phyloP scores from a whole-genome alignment of 1,139 yeast species.

The Geotrichum citri-aurantii region DNA sequence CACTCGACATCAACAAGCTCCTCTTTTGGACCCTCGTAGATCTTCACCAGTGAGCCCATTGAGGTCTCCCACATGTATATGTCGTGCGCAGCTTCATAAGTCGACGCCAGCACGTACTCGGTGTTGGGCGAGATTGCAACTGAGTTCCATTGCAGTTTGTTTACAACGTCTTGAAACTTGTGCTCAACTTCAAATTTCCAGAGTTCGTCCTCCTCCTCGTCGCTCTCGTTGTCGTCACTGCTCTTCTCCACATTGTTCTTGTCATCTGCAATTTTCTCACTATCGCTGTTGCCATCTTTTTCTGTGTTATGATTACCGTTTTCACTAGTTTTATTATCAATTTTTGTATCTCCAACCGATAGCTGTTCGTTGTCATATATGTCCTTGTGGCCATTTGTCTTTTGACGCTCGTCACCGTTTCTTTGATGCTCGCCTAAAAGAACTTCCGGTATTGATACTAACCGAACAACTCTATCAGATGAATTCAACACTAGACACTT shows the following conservation, averaged over 20 bases:
- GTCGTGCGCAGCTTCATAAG: constrained; percentile 83
- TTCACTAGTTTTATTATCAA: neutral
- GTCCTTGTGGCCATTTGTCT: neutral
- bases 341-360: neutral
- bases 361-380: constrained; percentile 7
- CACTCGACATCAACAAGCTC: constrained; percentile 70
- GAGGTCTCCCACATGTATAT: constrained; percentile 90
- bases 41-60: constrained; percentile 80
- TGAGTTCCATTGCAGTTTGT: constrained; percentile 83
- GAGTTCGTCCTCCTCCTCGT: neutral
- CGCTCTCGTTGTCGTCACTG: constrained; percentile 22
- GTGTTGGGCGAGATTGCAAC: constrained; percentile 69
- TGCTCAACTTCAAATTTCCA: constrained; percentile 70
- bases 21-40: constrained; percentile 88
- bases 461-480: constrained; percentile 78
- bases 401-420: neutral
- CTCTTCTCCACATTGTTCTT: constrained; percentile 15
- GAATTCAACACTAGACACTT: constrained; percentile 69
- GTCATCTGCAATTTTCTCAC: neutral
- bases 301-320: neutral
- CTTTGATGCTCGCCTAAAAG: neutral
- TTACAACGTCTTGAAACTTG: constrained; percentile 86
- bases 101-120: constrained; percentile 82
- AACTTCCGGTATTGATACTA: constrained; percentile 50
- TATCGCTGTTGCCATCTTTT: constrained; percentile 15